Conservation (phyloP, 108 stramenopile species). For the Cylindrotheca closterium region DNA sequence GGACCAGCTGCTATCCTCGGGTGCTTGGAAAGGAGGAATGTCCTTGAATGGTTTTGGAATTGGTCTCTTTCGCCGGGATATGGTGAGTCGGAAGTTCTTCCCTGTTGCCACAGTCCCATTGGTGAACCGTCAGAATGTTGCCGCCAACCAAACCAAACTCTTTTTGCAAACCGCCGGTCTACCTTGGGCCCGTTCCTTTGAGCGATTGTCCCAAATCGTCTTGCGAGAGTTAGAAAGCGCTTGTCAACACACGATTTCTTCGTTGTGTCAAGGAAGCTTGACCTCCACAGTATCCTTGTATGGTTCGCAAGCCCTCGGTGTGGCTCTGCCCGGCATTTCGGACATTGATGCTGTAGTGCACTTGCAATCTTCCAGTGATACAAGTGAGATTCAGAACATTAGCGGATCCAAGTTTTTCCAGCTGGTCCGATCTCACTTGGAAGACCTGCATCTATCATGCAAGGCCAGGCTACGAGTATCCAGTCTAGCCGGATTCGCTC, state of each 20-base stretch:
- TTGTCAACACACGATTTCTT: neutral
- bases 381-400: neutral
- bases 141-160: neutral
- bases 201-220: neutral
- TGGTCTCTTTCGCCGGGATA: slow-evolving; percentile 9
- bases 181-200: neutral
- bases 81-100: slow-evolving; percentile 14
- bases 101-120: slow-evolving; percentile 14
- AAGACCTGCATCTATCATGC: neutral
- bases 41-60: neutral
- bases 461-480: neutral
- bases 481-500: neutral
- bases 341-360: slow-evolving; percentile 25
- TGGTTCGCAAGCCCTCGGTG: neutral
- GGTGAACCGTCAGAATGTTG: neutral
- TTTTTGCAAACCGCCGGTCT: neutral
- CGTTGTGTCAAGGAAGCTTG: neutral
- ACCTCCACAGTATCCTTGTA: neutral
- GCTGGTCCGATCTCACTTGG: neutral
- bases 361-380: neutral
- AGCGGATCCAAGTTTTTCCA: neutral
- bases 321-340: slow-evolving; percentile 9
- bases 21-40: neutral
- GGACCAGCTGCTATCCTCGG: neutral
- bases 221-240: neutral